These are phyloP conservation scores for Cenchrus purpureus DNA, from an alignment of 176 grass and related monocot species.

Conservation along the genomic window DNA sequence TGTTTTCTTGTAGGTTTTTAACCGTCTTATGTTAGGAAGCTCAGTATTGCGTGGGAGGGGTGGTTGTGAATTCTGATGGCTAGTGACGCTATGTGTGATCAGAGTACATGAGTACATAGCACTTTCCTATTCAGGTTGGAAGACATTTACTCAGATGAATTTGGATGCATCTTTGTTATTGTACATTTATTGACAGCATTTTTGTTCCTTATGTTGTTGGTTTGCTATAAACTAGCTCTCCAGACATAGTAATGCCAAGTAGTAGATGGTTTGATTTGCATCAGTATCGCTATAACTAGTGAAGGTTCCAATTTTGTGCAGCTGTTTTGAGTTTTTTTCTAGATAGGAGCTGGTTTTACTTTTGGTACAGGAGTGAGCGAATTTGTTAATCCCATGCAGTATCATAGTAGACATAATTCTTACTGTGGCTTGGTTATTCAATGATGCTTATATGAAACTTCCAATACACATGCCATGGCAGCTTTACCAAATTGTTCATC, in stretches of 20 bases:
- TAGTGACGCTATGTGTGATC: not conserved
- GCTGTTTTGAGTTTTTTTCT: not conserved
- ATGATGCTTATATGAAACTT: not conserved
- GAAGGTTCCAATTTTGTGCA: not conserved
- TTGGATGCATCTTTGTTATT: not conserved
- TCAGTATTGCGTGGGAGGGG: not conserved
- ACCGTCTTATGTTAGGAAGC: not conserved
- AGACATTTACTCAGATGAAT: not conserved
- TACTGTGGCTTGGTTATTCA: not conserved
- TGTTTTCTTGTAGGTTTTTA: not conserved
- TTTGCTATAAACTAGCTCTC: slow-evolving; percentile 2
- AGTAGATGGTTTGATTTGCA: not conserved
- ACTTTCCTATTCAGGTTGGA: not conserved
- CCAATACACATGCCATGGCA: not conserved
- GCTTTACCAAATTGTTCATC: not conserved
- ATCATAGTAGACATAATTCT: not conserved
- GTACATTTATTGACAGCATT: not conserved
- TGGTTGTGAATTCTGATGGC: not conserved
- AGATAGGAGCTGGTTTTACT: not conserved
- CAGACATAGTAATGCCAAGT: not conserved
- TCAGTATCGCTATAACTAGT: not conserved
- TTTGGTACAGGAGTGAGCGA: not conserved
- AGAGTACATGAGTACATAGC: not conserved
- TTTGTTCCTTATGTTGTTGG: not conserved
- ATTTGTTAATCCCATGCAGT: not conserved